phyloP scores from a whole-genome alignment of 2,329 filamentous ascomycete genomes.

The Ophiostoma sp. region DNA sequence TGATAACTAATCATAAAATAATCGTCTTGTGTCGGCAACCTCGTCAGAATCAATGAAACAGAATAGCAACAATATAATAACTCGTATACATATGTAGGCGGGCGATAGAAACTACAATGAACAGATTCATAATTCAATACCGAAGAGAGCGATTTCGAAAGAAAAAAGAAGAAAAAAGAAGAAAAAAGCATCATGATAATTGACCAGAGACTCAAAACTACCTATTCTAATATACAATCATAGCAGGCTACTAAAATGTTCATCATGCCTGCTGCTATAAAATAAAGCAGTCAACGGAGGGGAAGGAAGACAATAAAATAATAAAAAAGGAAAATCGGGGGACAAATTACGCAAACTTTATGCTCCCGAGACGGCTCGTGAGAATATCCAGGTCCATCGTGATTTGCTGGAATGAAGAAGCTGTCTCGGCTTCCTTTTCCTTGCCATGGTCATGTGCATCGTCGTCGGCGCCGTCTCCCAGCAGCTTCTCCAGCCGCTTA shows the following conservation, averaged over 20 bases:
- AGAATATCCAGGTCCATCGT: constrained; percentile 25
- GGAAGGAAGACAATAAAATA: not conserved
- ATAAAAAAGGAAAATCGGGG: not conserved
- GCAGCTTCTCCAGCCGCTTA: constrained; percentile 14
- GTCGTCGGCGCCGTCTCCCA: constrained; percentile 11
- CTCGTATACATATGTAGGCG: too few species aligned
- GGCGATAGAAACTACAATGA: too few species aligned
- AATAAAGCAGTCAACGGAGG: not conserved
- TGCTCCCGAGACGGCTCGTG: constrained; percentile 21
- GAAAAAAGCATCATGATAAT: not conserved
- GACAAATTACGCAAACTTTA: constrained; percentile 22
- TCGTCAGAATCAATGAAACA: not conserved
- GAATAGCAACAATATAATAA: not conserved
- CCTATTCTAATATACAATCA: not conserved
- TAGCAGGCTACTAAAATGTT: not conserved
- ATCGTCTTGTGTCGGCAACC: not conserved
- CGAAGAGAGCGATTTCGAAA: too few species aligned
- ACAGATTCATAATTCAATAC: too few species aligned
- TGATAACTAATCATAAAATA: not conserved
- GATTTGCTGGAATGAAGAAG: constrained; percentile 11
- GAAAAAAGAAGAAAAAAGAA: not conserved
- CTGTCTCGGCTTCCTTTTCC: not conserved
- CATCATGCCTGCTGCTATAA: not conserved
- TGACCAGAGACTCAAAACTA: not conserved
- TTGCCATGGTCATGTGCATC: not conserved